Evolutionary conservation across 2,329 filamentous ascomycete genomes (phyloP), one percentile per base, ranked within the genome.

Genomic region (Lecanicillium sp.): DNA sequence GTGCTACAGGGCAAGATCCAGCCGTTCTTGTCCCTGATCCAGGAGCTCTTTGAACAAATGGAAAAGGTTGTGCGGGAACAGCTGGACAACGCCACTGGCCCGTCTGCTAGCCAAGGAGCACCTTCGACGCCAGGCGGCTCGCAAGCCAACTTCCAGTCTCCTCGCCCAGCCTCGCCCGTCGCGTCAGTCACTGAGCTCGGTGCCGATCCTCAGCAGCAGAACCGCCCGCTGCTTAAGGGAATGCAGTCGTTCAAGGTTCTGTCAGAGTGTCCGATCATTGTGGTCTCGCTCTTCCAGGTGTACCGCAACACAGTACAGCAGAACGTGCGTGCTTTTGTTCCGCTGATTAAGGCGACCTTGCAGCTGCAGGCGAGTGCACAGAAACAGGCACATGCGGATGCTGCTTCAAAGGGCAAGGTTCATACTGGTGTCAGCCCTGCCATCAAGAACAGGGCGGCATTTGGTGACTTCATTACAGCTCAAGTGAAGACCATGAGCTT

Each of bases 401-500:
- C 92, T 11, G 80, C 79, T 30, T 77, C 80, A 1, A 83, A 80
- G 52, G 83, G 82, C 13, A 84, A 81, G 25, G 84, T 94, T 12
- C 96, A 97, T 55, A 92, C 87, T 0, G 90, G 92, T 2, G 87
- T 98, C 38, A 94, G 87, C 62, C 85, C 85, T 34, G 85, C 87
- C 42, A 96, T 99, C 55, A 90, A 87, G 62, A 95, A 97, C 52
- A 75, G 89, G 41, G 84, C 84, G 11, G 90, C 89, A 1, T 99
- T 97, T 65, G 92, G 90, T 27, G 94, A 98, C 52, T 94, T 97
- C 49, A 94, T 98, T 47, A 97, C 88, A 0, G 88, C 90, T 2
- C 94, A 99, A 59, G 92, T 98, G 13, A 97, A 99, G 69, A 97
- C 90, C 0, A 97, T 98, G 90, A 97, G 89, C 53, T 98, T 98